A percentile compares a stretch with the other conserved stretches of the same genome.
phyloP scores from a whole-genome alignment of 305 asterid genomes.

The Fraxinus nigra region DNA sequence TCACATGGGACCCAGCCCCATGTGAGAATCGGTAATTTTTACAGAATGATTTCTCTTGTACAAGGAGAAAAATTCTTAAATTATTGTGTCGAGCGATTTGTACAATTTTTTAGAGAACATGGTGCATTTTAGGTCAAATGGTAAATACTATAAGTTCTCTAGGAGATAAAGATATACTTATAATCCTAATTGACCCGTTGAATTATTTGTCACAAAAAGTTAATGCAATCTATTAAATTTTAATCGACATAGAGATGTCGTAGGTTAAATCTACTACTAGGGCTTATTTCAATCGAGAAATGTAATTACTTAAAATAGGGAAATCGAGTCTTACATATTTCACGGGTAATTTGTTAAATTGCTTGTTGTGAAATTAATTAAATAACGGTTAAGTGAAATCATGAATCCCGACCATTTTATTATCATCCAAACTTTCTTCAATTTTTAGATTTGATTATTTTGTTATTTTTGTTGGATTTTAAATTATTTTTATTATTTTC shows the following conservation, averaged over 20 bases:
- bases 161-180: not conserved
- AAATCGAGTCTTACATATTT: not conserved
- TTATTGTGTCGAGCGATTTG: not conserved
- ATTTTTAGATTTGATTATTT: not conserved
- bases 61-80: too few species aligned
- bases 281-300: not conserved
- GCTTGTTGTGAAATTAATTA: too few species aligned
- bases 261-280: too few species aligned
- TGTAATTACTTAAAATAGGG: too few species aligned
- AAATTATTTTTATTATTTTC: not conserved
- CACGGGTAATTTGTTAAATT: not conserved
- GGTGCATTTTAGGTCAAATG: not conserved
- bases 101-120: not conserved
- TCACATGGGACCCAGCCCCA: too few species aligned
- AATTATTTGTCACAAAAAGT: too few species aligned
- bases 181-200: not conserved
- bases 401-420: too few species aligned
- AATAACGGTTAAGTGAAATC: too few species aligned
- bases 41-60: too few species aligned
- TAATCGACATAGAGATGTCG: too few species aligned
- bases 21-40: too few species aligned
- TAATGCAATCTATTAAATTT: not conserved
- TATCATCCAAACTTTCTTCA: not conserved
- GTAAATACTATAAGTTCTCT: not conserved
- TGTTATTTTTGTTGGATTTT: not conserved